These are phyloP conservation scores for Pleurostoma richardsiae DNA, from an alignment of 2,329 filamentous ascomycete species.

Conservation along the genomic window DNA sequence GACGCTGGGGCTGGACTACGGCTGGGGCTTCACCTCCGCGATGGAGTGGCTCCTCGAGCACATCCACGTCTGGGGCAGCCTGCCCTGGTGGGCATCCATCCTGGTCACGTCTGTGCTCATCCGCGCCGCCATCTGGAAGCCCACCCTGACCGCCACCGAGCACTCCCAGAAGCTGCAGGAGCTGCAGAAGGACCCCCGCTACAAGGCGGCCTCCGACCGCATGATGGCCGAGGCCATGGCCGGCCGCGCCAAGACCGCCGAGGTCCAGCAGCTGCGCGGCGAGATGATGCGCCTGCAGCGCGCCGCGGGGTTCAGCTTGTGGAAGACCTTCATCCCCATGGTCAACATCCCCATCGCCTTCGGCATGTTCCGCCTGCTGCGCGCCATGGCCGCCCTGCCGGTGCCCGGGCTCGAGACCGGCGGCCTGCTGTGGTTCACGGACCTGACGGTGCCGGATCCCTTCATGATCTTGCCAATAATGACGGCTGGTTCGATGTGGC, in stretches of 20 bases:
- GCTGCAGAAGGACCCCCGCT: constrained; percentile 49
- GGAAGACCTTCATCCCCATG: constrained; percentile 49
- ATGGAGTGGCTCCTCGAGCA: constrained; percentile 79
- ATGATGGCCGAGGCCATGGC: constrained; percentile 35
- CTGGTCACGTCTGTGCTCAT: constrained; percentile 58
- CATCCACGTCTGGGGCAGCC: constrained; percentile 67
- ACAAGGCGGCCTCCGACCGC: constrained; percentile 42
- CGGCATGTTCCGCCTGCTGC: constrained; percentile 74
- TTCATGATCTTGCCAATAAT: constrained; percentile 66
- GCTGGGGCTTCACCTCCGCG: constrained; percentile 69
- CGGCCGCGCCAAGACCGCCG: constrained; percentile 36
- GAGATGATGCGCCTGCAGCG: constrained; percentile 48
- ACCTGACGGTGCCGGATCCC: constrained; percentile 74
- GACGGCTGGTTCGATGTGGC: constrained; percentile 51
- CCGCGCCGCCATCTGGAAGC: constrained; percentile 61
- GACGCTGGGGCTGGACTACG: constrained; percentile 79
- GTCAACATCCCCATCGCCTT: constrained; percentile 64
- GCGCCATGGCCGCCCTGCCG: constrained; percentile 70
- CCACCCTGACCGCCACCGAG: constrained; percentile 58
- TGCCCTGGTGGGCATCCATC: constrained; percentile 82
- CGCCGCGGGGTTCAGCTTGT: constrained; percentile 46
- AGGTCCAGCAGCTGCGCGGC: constrained; percentile 36
- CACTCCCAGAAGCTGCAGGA: constrained; percentile 56
- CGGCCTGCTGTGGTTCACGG: constrained; percentile 71
- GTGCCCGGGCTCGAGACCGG: constrained; percentile 73